Conservation (phyloP, 2,329 filamentous ascomycete species). For the Ceratocystiopsis brevicomis region DNA sequence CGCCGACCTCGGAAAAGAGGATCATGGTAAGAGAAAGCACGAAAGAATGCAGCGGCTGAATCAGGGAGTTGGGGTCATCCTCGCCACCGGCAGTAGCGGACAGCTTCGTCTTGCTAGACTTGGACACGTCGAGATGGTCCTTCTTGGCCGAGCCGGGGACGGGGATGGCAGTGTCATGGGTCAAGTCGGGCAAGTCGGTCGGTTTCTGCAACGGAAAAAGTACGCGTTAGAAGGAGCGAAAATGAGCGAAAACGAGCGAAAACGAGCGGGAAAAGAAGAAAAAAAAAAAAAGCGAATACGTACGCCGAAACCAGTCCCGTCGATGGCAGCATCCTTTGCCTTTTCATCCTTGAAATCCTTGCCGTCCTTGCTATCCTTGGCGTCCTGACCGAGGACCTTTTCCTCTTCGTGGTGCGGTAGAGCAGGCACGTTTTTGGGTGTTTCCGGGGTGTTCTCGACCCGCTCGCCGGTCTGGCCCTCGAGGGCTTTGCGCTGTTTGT, state of each 20-base stretch:
- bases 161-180: conserved; percentile 54
- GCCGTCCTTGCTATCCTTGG: conserved; percentile 20
- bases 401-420: conserved; percentile 65
- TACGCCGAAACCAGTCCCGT: conserved; percentile 12
- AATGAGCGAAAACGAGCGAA: not conserved
- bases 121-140: conserved; percentile 37
- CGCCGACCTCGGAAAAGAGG: conserved; percentile 84
- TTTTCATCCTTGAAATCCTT: conserved; percentile 19
- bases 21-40: conserved; percentile 93
- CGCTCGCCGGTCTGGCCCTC: conserved; percentile 47
- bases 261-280: not conserved
- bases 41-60: conserved; percentile 73
- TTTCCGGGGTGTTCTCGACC: conserved; percentile 55
- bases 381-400: conserved; percentile 31
- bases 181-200: conserved; percentile 57
- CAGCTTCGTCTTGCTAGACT: conserved; percentile 12
- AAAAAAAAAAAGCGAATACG: not conserved
- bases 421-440: conserved; percentile 70
- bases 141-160: conserved; percentile 47
- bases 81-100: conserved; percentile 8
- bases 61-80: conserved; percentile 34
- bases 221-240: not conserved
- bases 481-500: conserved; percentile 51
- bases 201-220: conserved; percentile 45
- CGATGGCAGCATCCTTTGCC: conserved; percentile 18